Evolutionary conservation across 768 basidiomycete species (phyloP).

Genomic region (Kockovaella imperatae): DNA sequence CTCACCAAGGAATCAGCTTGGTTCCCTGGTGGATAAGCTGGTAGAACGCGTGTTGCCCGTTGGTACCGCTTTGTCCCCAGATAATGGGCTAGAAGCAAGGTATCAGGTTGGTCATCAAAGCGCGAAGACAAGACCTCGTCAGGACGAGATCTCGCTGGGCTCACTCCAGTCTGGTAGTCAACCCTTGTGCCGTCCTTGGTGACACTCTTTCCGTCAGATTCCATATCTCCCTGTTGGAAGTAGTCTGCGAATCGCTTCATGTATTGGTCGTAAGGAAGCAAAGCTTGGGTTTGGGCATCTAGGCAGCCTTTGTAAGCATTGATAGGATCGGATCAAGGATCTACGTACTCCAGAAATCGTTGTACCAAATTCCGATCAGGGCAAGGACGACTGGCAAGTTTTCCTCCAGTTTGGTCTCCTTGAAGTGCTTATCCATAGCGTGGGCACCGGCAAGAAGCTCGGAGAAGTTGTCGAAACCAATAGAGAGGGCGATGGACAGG

Average conservation of each 20-base stretch:
- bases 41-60: slow-evolving; percentile 99
- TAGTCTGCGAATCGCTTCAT: slow-evolving; percentile 99
- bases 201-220: slow-evolving; percentile 94
- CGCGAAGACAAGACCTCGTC: no score
- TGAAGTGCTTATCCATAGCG: slow-evolving; percentile 97
- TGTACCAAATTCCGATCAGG: slow-evolving; percentile 92
- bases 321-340: no score
- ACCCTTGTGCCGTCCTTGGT: slow-evolving; percentile 91
- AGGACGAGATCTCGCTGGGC: slow-evolving; percentile 33
- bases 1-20: slow-evolving; percentile 46
- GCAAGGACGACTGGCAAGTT: slow-evolving; percentile 90
- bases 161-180: slow-evolving; percentile 88
- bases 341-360: slow-evolving; percentile 75
- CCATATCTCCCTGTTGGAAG: slow-evolving; percentile 99
- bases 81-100: slow-evolving; percentile 72
- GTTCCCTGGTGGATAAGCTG: slow-evolving; percentile 59
- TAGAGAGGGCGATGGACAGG: slow-evolving; percentile 81
- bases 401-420: slow-evolving; percentile 70
- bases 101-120: not conserved
- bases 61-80: slow-evolving; percentile 97
- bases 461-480: slow-evolving; percentile 92
- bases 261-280: slow-evolving; percentile 98
- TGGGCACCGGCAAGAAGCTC: slow-evolving; percentile 83
- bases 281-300: slow-evolving; percentile 88
- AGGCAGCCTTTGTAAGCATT: no score